Conservation (phyloP, 129 eudicot species). For the sunflower (Helianthus annuus) region HanXRQr2.0-SUNRISE NC_035447.2:131280785-131281284, state of each 20-base stretch:
- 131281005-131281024: neutral
- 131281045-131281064: neutral
- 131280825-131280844: neutral
- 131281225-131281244: neutral
- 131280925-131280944: neutral
- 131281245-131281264: constrained; percentile 4
- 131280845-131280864: constrained; percentile 2
- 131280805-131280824: neutral
- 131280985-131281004: neutral
- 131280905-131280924: neutral
- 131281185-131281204: constrained; percentile 7
- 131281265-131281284: constrained; percentile 10
- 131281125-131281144: constrained; percentile 5
- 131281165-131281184: constrained; percentile 1
- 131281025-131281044: neutral
- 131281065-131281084: neutral
- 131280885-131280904: neutral
- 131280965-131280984: constrained; percentile 18
- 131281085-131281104: constrained; percentile 7
- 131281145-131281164: constrained; percentile 6
- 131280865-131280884: constrained; percentile 6
- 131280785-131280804: neutral
- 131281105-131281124: neutral
- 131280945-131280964: neutral
- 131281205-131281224: constrained; percentile 4